phyloP scores from a whole-genome alignment of 2,329 filamentous ascomycete species.

The Blumeria hordei region DNA sequence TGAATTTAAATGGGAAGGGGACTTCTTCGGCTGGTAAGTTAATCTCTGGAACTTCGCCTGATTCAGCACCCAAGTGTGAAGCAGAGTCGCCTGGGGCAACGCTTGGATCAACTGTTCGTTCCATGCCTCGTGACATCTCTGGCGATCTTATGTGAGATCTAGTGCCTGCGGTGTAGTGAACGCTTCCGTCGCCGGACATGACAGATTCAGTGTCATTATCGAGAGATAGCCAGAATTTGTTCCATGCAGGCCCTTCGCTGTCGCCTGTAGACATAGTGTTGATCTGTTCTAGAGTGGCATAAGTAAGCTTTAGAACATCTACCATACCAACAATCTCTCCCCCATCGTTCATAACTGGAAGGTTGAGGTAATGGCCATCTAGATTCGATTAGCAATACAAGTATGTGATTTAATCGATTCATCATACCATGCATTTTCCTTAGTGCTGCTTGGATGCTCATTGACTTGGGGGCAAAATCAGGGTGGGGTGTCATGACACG shows the following conservation, averaged over 20 bases:
- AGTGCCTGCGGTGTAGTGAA: constrained; percentile 38
- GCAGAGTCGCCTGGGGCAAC: constrained; percentile 85
- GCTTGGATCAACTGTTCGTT: constrained; percentile 47
- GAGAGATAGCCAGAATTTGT: constrained; percentile 97
- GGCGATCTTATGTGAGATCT: constrained; percentile 57
- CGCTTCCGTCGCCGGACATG: constrained; percentile 74
- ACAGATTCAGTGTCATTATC: constrained; percentile 77
- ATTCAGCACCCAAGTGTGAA: constrained; percentile 63
- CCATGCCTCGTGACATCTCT: constrained; percentile 38
- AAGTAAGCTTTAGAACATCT: constrained; percentile 92
- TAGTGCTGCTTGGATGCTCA: constrained; percentile 94
- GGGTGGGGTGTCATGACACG: constrained; percentile 98
- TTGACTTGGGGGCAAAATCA: constrained; percentile 94
- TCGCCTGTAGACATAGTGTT: constrained; percentile 82
- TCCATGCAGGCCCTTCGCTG: constrained; percentile 91
- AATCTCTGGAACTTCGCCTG: constrained; percentile 27
- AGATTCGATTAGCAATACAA: constrained; percentile 7
- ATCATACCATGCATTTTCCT: constrained; percentile 95
- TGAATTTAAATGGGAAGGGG: constrained; percentile 97
- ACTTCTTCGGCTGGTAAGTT: constrained; percentile 38
- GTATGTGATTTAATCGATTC: background rate
- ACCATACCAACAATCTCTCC: constrained; percentile 99
- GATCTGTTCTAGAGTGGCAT: constrained; percentile 91
- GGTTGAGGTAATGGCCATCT: constrained; percentile 96
- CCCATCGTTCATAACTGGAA: constrained; percentile 92